Conservation (phyloP, 352 stramenopile genomes). For the Aphanomyces cochlioides region DNA sequence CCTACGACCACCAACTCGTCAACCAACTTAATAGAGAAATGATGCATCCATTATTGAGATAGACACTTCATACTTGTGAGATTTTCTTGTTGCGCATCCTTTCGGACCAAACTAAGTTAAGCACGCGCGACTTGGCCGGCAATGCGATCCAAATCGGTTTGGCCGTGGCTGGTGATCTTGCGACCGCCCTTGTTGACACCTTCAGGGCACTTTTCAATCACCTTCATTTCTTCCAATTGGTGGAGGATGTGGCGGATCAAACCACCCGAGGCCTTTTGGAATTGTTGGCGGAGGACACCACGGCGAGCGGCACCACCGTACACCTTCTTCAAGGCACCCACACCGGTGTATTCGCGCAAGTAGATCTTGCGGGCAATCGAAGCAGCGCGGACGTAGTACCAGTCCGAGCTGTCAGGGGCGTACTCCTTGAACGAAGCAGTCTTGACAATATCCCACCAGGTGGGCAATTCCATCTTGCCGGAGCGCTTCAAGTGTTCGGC, state of each 20-base stretch:
- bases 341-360: conserved; percentile 94
- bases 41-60: background rate
- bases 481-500: conserved; percentile 98
- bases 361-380: conserved; percentile 99
- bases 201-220: conserved; percentile 93
- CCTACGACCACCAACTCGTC: no score
- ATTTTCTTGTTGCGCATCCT: conserved; percentile 35
- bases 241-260: conserved; percentile 97
- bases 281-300: conserved; percentile 93
- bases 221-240: conserved; percentile 98
- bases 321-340: conserved; percentile 96
- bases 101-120: conserved; percentile 45
- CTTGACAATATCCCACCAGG: conserved; percentile 98
- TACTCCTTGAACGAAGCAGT: conserved; percentile 98
- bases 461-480: conserved; percentile 97
- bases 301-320: conserved; percentile 93
- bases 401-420: conserved; percentile 96
- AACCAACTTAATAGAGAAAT: no score
- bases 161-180: conserved; percentile 94
- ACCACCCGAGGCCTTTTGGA: conserved; percentile 93
- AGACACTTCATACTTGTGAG: background rate
- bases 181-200: conserved; percentile 92
- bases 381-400: conserved; percentile 98
- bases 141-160: conserved; percentile 99
- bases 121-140: conserved; percentile 90